Percentiles rank a stretch among this genome's conserved stretches.
These are phyloP conservation scores for Tritrichomonas foetus DNA, from an alignment of 208 protist genomes.

Conservation along the genomic window DNA sequence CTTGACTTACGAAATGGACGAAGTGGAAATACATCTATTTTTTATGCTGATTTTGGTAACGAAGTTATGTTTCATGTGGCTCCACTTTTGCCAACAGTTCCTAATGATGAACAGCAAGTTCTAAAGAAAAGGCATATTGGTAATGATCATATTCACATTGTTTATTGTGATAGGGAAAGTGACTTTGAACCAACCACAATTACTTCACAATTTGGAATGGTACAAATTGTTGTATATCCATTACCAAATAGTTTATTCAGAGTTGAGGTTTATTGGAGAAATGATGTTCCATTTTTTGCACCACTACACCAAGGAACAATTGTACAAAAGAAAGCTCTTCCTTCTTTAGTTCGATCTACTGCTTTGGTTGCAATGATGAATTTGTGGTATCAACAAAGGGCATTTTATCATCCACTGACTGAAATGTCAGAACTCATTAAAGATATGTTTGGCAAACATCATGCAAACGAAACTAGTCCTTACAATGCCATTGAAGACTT, in stretches of 20 bases:
- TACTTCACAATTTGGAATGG: conserved; percentile 68
- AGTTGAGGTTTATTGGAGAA: neutral
- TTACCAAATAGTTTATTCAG: neutral
- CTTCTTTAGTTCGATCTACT: conserved; percentile 20
- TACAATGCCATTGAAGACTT: no score
- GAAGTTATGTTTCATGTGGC: neutral
- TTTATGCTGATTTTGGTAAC: neutral
- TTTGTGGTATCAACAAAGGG: conserved; percentile 45
- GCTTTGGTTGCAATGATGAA: neutral
- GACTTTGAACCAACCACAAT: conserved; percentile 68
- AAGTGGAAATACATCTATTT: neutral
- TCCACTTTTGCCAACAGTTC: neutral
- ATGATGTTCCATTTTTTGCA: conserved; percentile 45
- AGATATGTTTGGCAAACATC: no score
- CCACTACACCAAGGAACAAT: neutral
- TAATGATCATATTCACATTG: conserved; percentile 73
- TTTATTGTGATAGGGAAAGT: conserved; percentile 66
- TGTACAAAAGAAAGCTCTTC: neutral
- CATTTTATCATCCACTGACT: neutral
- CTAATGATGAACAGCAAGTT: neutral
- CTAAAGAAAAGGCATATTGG: conserved; percentile 66
- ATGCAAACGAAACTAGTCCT: no score
- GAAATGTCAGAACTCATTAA: neutral
- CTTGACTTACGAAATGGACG: neutral
- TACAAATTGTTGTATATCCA: conserved; percentile 70